Base-by-base conservation (phyloP, 257 asterid species). In the Plantago ovata region DNA sequence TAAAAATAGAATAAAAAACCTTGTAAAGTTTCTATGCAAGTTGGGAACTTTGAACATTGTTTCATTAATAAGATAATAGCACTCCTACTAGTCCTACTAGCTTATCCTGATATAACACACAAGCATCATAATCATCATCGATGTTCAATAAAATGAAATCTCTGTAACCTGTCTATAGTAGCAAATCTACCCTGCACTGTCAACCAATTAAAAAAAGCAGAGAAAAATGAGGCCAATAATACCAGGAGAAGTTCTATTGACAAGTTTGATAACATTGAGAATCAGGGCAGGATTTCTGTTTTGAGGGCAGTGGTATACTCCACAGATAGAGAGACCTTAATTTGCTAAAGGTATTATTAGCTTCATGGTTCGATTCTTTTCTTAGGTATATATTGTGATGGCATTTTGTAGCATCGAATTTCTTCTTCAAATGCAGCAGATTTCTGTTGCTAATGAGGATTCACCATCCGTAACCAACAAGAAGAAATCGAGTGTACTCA, bases 271-370 rank as follows among this genome's bases (percentile, higher is more conserved):
- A 52, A 61, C 55, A 47, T 63, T 54, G 75, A 68, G 44, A 65
- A 66, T 20, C 72, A 63, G 53, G 79, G 69, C 14, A 66, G 57
- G 22, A 53, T 52, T 68, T 78, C 89, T 51, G 85, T 70, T 21
- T 81, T 84, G 95, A 81, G 72, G 71, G 61, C 19, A 78, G 79
- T 67, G 87, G 78, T 49, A n/a, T n/a, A 78, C 82, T 15, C 67
- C 82, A 61, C 83, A 67, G 38, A 71, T 77, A 61, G 89, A 86
- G 82, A 86, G 74, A 73, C 97, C 95, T 63, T n/a, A n/a, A n/a
- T n/a, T 77, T 86, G 66, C 69, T 86, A 18, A 79, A 82, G 97
- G 95, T 85, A 53, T 44, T 23, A 6, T 11, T 32, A 50, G 38
- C 56, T 48, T 48, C 3, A 28, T 3, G 7, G 6, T 0, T 21